Percentiles rank a stretch among this genome's conserved stretches.
phyloP scores from a whole-genome alignment of 805 yeast species.

The Wickerhamomyces bisporus region DNA sequence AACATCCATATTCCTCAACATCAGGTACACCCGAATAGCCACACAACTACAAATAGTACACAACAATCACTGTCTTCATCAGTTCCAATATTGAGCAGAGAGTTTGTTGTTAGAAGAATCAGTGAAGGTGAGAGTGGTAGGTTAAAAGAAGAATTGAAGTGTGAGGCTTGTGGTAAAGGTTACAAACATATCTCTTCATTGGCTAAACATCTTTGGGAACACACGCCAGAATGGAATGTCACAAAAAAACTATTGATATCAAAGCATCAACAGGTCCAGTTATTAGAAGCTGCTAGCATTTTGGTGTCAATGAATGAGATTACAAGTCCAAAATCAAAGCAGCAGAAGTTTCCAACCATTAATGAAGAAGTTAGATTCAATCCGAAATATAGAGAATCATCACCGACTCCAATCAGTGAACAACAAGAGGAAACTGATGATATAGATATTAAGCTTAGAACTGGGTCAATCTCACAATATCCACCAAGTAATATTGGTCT shows the following conservation, averaged over 20 bases:
- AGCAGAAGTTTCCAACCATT: neutral
- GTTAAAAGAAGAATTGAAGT: conserved; percentile 74
- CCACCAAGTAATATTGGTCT: conserved; percentile 22
- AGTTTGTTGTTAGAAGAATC: conserved; percentile 76
- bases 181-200: conserved; percentile 84
- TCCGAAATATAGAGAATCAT: neutral
- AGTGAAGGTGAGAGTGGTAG: conserved; percentile 86
- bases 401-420: conserved; percentile 2
- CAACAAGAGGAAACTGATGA: conserved; percentile 2
- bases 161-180: conserved; percentile 91
- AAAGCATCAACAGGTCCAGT: conserved; percentile 86
- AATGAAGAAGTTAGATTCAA: conserved; percentile 1
- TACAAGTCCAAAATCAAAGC: neutral
- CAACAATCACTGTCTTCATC: conserved; percentile 20
- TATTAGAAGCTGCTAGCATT: conserved; percentile 73
- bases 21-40: conserved; percentile 5
- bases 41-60: conserved; percentile 1
- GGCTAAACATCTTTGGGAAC: conserved; percentile 90
- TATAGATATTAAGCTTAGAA: conserved; percentile 22
- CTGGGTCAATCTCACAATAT: conserved; percentile 37
- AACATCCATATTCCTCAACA: conserved; percentile 14
- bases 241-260: conserved; percentile 75
- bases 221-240: conserved; percentile 90
- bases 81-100: conserved; percentile 45
- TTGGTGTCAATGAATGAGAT: conserved; percentile 66